A percentile compares a stretch with the other conserved stretches of the same genome.
phyloP scores from a whole-genome alignment of 2,329 filamentous ascomycete genomes.

The Fusarium sp. region DNA sequence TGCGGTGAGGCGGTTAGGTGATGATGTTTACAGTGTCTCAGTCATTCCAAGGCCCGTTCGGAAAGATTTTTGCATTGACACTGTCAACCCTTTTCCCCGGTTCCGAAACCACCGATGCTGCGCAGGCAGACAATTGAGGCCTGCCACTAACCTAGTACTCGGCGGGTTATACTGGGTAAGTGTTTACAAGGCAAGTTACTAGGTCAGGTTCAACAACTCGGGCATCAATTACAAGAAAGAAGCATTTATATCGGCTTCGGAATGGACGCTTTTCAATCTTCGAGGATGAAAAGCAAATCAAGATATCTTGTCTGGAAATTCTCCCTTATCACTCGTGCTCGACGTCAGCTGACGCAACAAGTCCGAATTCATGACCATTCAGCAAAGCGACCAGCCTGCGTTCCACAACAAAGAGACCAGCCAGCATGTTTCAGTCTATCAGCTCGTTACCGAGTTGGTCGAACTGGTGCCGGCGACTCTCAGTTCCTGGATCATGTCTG shows the following conservation, averaged over 20 bases:
- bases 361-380: conserved; percentile 35
- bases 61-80: background rate
- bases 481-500: conserved; percentile 39
- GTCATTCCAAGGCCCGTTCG: conserved; percentile 1
- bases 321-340: background rate
- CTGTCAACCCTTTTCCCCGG: background rate
- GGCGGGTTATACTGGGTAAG: background rate
- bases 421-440: conserved; percentile 24
- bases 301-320: background rate
- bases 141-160: background rate
- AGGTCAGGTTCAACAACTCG: background rate
- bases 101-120: background rate
- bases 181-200: background rate
- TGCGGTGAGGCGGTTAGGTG: background rate
- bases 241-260: conserved; percentile 7
- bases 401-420: conserved; percentile 10
- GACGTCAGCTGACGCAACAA: conserved; percentile 5
- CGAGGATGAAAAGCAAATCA: background rate
- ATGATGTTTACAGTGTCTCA: background rate
- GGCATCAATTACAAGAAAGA: background rate
- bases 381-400: conserved; percentile 3
- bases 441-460: conserved; percentile 26
- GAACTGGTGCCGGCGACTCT: conserved; percentile 38
- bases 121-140: conserved; percentile 20
- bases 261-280: background rate